Evolutionary conservation across 345 rosid genomes (phyloP).

Genomic region (Euphorbia pulcherrima): DNA sequence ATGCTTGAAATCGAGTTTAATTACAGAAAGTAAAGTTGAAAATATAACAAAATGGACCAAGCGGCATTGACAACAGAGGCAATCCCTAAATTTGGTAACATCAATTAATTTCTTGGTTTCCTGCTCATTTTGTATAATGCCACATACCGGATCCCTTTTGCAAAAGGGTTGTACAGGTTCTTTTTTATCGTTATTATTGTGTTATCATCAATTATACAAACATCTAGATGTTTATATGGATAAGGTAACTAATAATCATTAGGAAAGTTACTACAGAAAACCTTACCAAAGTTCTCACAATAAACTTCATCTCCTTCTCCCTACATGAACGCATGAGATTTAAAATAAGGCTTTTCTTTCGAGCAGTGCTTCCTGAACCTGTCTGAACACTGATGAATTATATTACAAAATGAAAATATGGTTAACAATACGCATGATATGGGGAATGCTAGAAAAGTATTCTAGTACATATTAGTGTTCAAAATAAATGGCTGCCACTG

Average conservation of each 20-base stretch:
- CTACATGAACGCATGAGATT: conserved; percentile 77
- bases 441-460: not conserved
- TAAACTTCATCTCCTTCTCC: conserved; percentile 85
- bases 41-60: not conserved
- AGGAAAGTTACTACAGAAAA: conserved; percentile 7
- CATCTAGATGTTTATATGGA: not conserved
- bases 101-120: conserved; percentile 2
- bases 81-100: not conserved
- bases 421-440: conserved; percentile 8
- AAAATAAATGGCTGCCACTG: not conserved
- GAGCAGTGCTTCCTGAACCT: conserved; percentile 70
- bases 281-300: conserved; percentile 81
- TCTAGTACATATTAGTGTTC: too few relatives aligned
- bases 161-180: not conserved
- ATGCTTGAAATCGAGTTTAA: not conserved
- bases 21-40: not conserved
- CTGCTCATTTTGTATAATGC: not conserved
- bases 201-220: not conserved
- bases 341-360: conserved; percentile 76
- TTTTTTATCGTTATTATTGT: not conserved
- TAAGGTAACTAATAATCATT: not conserved
- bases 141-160: not conserved
- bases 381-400: conserved; percentile 65
- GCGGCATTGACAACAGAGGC: not conserved
- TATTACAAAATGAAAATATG: conserved; percentile 22